These are phyloP conservation scores for Talaromyces sp. DNA, from an alignment of 2,329 filamentous ascomycete genomes.

Conservation along the genomic window DNA sequence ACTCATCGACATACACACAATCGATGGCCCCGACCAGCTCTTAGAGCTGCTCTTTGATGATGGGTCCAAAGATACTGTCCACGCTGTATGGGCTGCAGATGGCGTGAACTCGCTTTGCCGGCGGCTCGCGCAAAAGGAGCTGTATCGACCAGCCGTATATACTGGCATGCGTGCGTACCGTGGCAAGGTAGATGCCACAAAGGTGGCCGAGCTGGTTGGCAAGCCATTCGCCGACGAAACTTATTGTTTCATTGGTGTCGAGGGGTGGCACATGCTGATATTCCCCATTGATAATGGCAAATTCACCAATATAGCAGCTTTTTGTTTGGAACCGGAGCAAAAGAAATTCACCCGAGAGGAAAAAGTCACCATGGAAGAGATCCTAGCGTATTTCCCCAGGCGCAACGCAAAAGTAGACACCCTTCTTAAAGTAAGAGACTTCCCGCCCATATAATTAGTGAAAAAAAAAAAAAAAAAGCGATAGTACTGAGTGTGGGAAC, in stretches of 20 bases:
- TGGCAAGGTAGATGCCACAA: constrained; percentile 4
- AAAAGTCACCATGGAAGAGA: constrained; percentile 7
- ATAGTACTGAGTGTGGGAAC: too few relatives aligned
- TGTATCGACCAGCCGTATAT: constrained; percentile 2
- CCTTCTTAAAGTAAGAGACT: constrained; percentile 1
- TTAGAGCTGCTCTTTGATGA: constrained; percentile 5
- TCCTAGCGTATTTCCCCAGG: constrained; percentile 2
- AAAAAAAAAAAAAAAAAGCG: too few relatives aligned
- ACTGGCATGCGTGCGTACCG: constrained; percentile 6
- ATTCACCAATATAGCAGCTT: constrained; percentile 6
- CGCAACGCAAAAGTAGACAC: constrained; percentile 2
- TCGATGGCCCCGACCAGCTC: constrained; percentile 1
- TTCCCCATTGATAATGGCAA: constrained; percentile 6
- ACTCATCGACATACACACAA: neutral
- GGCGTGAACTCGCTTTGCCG: constrained; percentile 7
- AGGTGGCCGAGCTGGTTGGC: constrained; percentile 3
- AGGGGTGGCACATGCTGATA: constrained; percentile 7
- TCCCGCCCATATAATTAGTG: too few relatives aligned
- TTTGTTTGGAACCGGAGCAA: constrained; percentile 3
- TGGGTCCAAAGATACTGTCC: constrained; percentile 2
- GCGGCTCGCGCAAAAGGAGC: constrained; percentile 3
- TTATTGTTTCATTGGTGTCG: constrained; percentile 8
- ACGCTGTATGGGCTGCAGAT: constrained; percentile 9
- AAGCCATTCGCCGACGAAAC: constrained; percentile 2
- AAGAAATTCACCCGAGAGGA: constrained; percentile 6